Base-by-base conservation (phyloP, 169 alveolate species). In the Babesia ovis region DNA sequence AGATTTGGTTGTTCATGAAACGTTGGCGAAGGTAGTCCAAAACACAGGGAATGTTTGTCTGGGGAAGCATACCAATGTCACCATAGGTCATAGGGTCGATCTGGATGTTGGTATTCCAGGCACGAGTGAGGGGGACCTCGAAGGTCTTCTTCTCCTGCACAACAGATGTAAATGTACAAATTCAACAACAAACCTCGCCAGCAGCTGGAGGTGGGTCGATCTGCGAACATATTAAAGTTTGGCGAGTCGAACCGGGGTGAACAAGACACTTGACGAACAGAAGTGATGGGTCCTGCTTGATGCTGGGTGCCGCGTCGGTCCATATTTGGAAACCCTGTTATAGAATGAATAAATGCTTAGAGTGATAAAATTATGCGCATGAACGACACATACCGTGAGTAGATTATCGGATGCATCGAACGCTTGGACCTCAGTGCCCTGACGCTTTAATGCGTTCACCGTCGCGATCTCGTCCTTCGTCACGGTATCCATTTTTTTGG, bases 181-280 rank as follows among this genome's bases (percentile, higher is more conserved):
- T 20, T 14, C 29, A n/a, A 34, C 39, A 55, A 57, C 67, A 12
- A 31, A 39, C 70, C 68, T 58, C 54, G 22, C 62, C 67, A 31
- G 48, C 66, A 9, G 58, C 50, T 18, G 71, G 55, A 23, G 91
- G 91, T 1, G 96, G 93, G 50, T 93, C 97, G 22, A 92, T 77
- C 73, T 94, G 97, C 64, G 90, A 88, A 37, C 92, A 89, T 29
- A 68, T 62, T 9, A 93, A 73, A 41, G 60, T 75, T 20, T 90
- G 93, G 37, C 80, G 74, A 1, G 90, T 94, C 4, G 96, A 91
- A 1, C 95, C 97, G 9, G 89, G 91, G 59, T 90, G 96, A 8
- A 94, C 97, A 31, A 92, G 87, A 68, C 97, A 94, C 77, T 92
- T 93, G 20, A 94, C 97, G 74, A 93, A 94, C 92, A 94, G 88